These are phyloP conservation scores for Alternaria arbusti DNA, from an alignment of 2,329 filamentous ascomycete species.

Conservation along the genomic window DNA sequence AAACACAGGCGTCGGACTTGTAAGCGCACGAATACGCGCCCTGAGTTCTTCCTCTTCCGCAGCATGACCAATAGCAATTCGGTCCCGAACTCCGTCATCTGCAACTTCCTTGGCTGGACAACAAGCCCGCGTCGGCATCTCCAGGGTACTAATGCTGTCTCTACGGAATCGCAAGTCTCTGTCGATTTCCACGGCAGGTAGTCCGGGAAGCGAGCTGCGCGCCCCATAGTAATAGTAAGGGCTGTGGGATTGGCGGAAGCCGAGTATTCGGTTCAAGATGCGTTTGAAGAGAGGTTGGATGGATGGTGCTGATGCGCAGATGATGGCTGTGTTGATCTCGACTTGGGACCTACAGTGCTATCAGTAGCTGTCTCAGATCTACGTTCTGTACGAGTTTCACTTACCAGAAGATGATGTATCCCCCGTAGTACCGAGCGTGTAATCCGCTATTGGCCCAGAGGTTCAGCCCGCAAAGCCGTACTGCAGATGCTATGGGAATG, in stretches of 20 bases:
- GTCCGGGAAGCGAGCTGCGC: background rate
- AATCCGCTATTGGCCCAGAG: constrained; percentile 21
- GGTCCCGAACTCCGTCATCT: background rate
- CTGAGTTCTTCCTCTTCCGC: constrained; percentile 6
- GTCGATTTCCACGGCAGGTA: background rate
- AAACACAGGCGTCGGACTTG: background rate
- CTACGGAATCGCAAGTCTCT: background rate
- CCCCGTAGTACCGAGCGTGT: constrained; percentile 26
- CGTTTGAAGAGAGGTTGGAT: constrained; percentile 29
- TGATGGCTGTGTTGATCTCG: constrained; percentile 35
- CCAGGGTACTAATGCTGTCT: constrained; percentile 5
- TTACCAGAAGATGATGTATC: constrained; percentile 32
- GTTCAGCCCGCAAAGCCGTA: constrained; percentile 26
- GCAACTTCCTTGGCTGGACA: background rate
- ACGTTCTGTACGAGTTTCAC: background rate
- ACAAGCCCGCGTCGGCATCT: background rate
- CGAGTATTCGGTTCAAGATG: constrained; percentile 17
- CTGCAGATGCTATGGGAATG: constrained; percentile 26
- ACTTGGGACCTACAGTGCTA: constrained; percentile 19
- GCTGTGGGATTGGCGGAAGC: constrained; percentile 6
- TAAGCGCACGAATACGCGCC: constrained; percentile 2
- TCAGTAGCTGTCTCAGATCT: background rate
- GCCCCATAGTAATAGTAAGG: constrained; percentile 18
- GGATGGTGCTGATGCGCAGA: constrained; percentile 31
- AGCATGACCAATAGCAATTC: background rate